Evolutionary conservation across 768 basidiomycete species (phyloP).

Genomic region (Amanita thiersii): DNA sequence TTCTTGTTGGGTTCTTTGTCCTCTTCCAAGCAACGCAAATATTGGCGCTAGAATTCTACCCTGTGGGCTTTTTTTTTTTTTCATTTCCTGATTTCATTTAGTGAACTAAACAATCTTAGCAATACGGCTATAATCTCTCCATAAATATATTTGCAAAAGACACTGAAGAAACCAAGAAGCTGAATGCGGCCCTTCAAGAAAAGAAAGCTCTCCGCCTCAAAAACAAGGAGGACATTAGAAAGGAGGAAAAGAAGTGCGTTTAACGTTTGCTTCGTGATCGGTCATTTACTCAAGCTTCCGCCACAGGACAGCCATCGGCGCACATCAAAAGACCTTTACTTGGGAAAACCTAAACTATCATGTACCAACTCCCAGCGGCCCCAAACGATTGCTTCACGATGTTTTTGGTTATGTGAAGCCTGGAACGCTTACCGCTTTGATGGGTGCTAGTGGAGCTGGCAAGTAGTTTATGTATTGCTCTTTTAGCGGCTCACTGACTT

Average conservation of each 20-base stretch:
- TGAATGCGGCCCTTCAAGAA: conserved; percentile 44
- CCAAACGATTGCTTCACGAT: conserved; percentile 58
- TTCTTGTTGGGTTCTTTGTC: conserved; percentile 63
- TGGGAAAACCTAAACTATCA: conserved; percentile 77
- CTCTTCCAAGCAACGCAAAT: conserved; percentile 66
- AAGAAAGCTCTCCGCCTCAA: conserved; percentile 36
- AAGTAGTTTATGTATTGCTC: conserved; percentile 13
- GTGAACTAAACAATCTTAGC: conserved; percentile 19
- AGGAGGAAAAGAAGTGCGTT: conserved; percentile 11
- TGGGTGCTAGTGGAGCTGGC: conserved; percentile 81
- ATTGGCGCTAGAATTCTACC: conserved; percentile 55
- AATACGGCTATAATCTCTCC: conserved; percentile 42
- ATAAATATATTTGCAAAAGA: conserved; percentile 58
- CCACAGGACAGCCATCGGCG: conserved; percentile 11
- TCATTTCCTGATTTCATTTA: background rate
- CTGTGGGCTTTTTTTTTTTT: conserved; percentile 30
- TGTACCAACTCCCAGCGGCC: conserved; percentile 60
- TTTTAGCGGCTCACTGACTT: conserved; percentile 3
- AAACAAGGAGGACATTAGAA: conserved; percentile 18
- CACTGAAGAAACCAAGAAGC: conserved; percentile 39
- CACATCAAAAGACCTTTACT: conserved; percentile 58
- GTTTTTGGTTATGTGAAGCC: conserved; percentile 79
- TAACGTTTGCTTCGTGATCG: no score
- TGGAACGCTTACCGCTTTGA: conserved; percentile 81
- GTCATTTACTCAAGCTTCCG: no score